These are phyloP conservation scores for Aspergillus chevalieri DNA, from an alignment of 2,329 filamentous ascomycete genomes.

Conservation along the genomic window DNA sequence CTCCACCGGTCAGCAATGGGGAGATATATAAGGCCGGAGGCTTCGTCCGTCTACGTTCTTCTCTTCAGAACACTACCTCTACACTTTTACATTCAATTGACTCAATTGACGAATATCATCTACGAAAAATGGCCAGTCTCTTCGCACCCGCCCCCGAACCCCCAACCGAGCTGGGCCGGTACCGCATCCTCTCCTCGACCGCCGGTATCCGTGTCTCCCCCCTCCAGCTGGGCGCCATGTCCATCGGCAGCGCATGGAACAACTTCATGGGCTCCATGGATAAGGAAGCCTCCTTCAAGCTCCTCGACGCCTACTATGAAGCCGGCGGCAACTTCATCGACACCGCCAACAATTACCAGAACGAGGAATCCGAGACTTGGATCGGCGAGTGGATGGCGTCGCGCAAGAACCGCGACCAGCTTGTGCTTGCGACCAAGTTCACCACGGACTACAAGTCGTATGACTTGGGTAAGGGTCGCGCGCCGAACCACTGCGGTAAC, in stretches of 20 bases:
- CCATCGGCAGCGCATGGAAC: constrained; percentile 38
- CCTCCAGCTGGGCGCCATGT: constrained; percentile 41
- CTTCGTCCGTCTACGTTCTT: too few species aligned
- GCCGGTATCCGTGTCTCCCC: constrained; percentile 63
- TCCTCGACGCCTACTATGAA: constrained; percentile 61
- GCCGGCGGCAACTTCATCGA: constrained; percentile 70
- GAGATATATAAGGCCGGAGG: background rate
- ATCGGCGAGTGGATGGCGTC: constrained; percentile 66
- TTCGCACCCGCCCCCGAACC: constrained; percentile 44
- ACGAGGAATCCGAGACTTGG: constrained; percentile 58
- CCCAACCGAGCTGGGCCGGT: constrained; percentile 57
- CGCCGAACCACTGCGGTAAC: constrained; percentile 44
- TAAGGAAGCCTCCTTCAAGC: constrained; percentile 55
- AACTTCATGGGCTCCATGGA: constrained; percentile 58
- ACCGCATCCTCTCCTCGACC: constrained; percentile 60
- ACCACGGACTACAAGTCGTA: constrained; percentile 51
- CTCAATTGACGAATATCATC: background rate
- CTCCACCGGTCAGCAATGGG: too few species aligned
- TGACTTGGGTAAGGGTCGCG: constrained; percentile 35
- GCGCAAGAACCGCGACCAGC: constrained; percentile 58
- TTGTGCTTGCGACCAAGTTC: constrained; percentile 68
- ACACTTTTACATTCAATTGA: background rate
- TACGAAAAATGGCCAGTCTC: constrained; percentile 16
- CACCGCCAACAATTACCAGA: constrained; percentile 63
- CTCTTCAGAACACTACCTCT: background rate